Evolutionary conservation across 805 yeast genomes (phyloP), one percentile per base, ranked within the genome.

Genomic region (Starmerella floris): DNA sequence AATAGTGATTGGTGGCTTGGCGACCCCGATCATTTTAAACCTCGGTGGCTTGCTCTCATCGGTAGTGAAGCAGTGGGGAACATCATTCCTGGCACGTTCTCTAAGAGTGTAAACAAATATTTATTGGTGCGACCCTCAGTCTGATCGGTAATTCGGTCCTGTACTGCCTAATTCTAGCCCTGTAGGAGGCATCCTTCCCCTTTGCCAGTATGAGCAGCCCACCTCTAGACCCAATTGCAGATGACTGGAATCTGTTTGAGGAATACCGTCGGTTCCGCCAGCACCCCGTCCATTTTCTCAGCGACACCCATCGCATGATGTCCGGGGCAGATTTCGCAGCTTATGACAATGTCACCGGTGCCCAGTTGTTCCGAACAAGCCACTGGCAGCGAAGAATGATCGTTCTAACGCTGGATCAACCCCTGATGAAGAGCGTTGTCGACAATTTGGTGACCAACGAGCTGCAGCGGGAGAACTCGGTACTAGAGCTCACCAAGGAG

Each of bases 311-410:
- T 20, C 53, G 52, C 33, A 60, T 56, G 39, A 50, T 60, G 33
- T 39, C 51, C 6, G 66, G 67, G 19, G 47, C 59, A 8, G 51
- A 56, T 16, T 65, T 65, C 58, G 56, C 68, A 22, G 59, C 61
- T 15, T 65, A 62, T 48, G 57, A 62, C 34, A 51, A 57, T 31
- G 63, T 61, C 44, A 55, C 59, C 20, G 69, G 69, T 23, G 56
- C 59, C 37, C 53, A 45, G 27, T 48, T 64, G 30, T 64, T 44
- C 48, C 23, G 17, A 4, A 53, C 51, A 41, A 55, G 57, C 15
- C 60, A 61, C 5, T 52, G 62, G 48, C 43, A 55, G 5, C 63
- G 57, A 28, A 43, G 52, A 16, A 49, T 62, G 43, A 41, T 44
- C 25, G 43, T 48, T n/a, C 45, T 51, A 32, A 59, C 63, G 8